Evolutionary conservation across 345 rosid species (phyloP).

Genomic region (Boechera retrofracta): DNA sequence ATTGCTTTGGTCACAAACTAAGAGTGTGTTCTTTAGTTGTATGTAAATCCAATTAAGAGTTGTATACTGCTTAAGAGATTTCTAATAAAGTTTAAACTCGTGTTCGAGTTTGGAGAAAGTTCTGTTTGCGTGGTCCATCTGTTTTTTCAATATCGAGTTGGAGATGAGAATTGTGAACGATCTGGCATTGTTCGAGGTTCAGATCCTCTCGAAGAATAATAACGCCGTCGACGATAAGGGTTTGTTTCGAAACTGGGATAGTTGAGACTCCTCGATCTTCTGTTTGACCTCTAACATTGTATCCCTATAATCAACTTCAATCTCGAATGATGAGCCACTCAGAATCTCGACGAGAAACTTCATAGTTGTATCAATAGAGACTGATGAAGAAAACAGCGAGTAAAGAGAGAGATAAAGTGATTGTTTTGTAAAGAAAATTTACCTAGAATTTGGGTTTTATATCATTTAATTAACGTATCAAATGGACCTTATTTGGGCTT

Average conservation of each 20-base stretch:
- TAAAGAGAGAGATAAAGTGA: no score
- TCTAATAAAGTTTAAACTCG: no score
- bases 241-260: conserved; percentile 61
- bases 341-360: conserved; percentile 48
- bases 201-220: conserved; percentile 54
- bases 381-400: no score
- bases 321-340: conserved; percentile 54
- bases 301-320: conserved; percentile 62
- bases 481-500: background rate
- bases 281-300: conserved; percentile 68
- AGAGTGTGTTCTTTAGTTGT: no score
- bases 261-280: conserved; percentile 63
- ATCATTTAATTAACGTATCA: background rate
- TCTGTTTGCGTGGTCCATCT: no score
- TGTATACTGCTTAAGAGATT: no score
- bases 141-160: conserved; percentile 42
- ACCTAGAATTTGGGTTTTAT: no score
- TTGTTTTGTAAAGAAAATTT: no score
- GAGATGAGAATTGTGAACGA: conserved; percentile 60
- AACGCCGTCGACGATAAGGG: conserved; percentile 59
- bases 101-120: no score
- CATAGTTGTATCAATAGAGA: background rate
- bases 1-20: no score
- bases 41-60: no score
- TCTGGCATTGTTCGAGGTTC: conserved; percentile 51